Evolutionary conservation across 2,329 filamentous ascomycete genomes (phyloP), one percentile per base, ranked within the genome.

Genomic region (Apiospora arundinis): DNA sequence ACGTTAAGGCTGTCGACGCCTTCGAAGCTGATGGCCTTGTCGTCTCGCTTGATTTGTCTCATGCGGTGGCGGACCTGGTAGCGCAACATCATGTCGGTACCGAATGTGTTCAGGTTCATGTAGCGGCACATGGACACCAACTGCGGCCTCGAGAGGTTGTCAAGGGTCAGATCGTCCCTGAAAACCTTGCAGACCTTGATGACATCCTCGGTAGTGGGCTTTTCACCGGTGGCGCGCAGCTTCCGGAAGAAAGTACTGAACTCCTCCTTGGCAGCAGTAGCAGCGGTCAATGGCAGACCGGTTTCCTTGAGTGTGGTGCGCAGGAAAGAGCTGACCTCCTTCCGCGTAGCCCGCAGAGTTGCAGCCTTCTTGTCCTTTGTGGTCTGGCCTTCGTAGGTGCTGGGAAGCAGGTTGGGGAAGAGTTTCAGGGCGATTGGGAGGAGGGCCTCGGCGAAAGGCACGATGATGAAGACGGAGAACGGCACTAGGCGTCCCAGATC

Each of bases 111-210:
- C 71, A 99, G 89, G 83, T 97, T 98, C 92, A 99, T 95, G 86
- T 99, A 99, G 73, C 94, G 92, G 88, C 96, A 98, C 89, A 98
- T 99, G 70, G 93, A 97, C 42, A 99, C 95, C 69, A 99, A 87
- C 83, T 99, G 96, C 21, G 96, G 96, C 74, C 96, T 90, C 23
- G 95, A 98, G 75, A 99, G 85, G 84, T 99, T 99, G 90, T 99
- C 96, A 44, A 99, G 88, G 0, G 96, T 99, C 78, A 99, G 81
- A 82, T 99, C 96, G 80, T 99, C 96, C 82, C 96, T 97, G 90
- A 99, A 99, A 75, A 97, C 93, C 88, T 98, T 97, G 91, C 96
- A 98, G 74, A 99, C 95, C 84, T 96, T 97, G 87, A 99, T 97
- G 74, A 99, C 94, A 80, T 99, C 96, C 75, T 95, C 89, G 70